A percentile compares a stretch with the other conserved stretches of the same genome.
phyloP scores from a whole-genome alignment of 768 basidiomycete species.

The Trametes cubensis region DNA sequence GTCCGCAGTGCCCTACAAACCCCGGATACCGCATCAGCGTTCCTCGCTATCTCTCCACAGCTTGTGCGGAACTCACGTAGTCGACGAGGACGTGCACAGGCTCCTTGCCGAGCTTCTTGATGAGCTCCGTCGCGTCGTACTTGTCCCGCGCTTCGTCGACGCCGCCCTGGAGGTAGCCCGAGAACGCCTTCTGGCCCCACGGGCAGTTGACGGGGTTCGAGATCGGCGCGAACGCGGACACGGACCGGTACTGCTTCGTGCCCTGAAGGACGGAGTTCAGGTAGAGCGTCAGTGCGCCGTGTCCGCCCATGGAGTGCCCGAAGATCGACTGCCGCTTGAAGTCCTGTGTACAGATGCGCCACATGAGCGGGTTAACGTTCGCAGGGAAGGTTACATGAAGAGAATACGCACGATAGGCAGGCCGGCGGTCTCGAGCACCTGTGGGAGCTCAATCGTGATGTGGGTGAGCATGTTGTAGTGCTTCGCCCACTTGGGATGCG shows the following conservation, averaged over 20 bases:
- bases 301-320: constrained; percentile 98
- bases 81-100: constrained; percentile 84
- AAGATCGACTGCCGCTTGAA: constrained; percentile 82
- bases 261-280: constrained; percentile 58
- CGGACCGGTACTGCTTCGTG: constrained; percentile 73
- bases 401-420: constrained; percentile 70
- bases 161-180: constrained; percentile 79
- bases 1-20: constrained; percentile 72
- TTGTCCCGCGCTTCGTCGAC: constrained; percentile 68
- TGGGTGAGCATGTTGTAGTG: constrained; percentile 91
- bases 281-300: constrained; percentile 91
- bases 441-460: constrained; percentile 82
- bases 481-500: constrained; percentile 66
- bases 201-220: constrained; percentile 83
- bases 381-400: not conserved
- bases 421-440: constrained; percentile 69
- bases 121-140: constrained; percentile 88
- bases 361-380: not conserved
- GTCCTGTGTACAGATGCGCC: constrained; percentile 56
- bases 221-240: constrained; percentile 86
- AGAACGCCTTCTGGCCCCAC: constrained; percentile 94
- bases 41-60: not conserved
- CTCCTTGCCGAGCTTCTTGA: constrained; percentile 55
- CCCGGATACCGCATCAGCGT: not conserved
- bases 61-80: constrained; percentile 55